Evolutionary conservation across 352 stramenopile species (phyloP), one percentile per base, ranked within the genome.

Genomic region (Phytophthora fragariaefolia): DNA sequence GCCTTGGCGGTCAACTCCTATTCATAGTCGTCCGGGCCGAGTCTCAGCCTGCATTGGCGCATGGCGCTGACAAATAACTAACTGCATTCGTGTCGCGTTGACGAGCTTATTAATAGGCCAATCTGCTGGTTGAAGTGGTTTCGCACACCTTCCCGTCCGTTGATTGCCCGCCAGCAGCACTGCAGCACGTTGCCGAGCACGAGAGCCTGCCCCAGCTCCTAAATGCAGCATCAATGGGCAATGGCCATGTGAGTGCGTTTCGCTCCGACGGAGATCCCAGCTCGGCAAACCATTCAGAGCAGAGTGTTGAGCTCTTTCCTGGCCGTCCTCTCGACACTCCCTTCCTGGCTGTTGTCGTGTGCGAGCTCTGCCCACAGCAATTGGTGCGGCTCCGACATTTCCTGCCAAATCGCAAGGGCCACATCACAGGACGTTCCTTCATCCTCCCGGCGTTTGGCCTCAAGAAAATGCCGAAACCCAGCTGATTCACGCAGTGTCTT

Each of bases 281-380:
- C 12, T 40, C 24, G 12, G 6, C 15, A 8, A 17, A 43, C 20
- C 36, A 13, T 43, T 43, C 36, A 43, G 36, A 43, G 36, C 13
- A 22, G 36, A 43, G 36, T 18, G 5, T 43, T 17, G 36, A 43
- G 36, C 36, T 20, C 36, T 6, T 43, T 17, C 7, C 8, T n/a
- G 36, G 15, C 13, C 12, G 36, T 43, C 36, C 4, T 43, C 36
- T 43, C 36, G 36, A 43, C 36, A 6, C 10, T 43, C 15, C 6
- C 20, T 17, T 43, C 20, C 13, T 43, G 17, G 7, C 20, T 43
- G 36, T 40, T 52, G 40, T 82, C 66, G 18, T 51, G 52, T 4
- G 74, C 74, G 28, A 82, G 57, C 40, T 76, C 76, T 12, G 68
- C 42, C 76, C 79, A 87, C 30, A 79, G 36, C n/a, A 68, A 43